Evolutionary conservation across 2,329 filamentous ascomycete genomes (phyloP), one percentile per base, ranked within the genome.

Genomic region (Monilinia polystroma): DNA sequence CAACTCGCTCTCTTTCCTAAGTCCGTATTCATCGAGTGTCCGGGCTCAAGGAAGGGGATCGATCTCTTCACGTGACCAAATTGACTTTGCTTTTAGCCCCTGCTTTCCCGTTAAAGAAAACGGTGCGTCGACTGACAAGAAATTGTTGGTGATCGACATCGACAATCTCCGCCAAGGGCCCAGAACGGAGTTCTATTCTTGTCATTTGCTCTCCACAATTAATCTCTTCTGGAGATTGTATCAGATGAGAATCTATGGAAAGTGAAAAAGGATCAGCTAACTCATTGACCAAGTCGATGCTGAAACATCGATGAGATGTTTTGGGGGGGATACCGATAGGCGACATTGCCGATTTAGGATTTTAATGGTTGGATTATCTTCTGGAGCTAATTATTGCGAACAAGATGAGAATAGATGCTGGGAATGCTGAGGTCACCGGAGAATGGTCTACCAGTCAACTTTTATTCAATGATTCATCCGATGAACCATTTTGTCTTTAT

Each of bases 281-380:
- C 11, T 43, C 43, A 47, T 18, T 20, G 16, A 47, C 43, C 43
- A 20, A 47, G 43, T 49, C 45, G 26, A 47, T 20, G 43, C 57
- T 60, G 57, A 60, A 60, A 60, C 57, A 35, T 35, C 12, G 43
- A 38, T 49, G 29, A 26, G 38, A 12, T 60, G 58, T 51, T 60
- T 59, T 23, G 38, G 58, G 58, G 58, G 8, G 58, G 16, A 45
- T 18, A 29, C 16, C 41, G 38, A 57, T 57, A 57, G 55, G 43
- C 43, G 57, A 43, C 20, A 23, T 49, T 59, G 2, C 26, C 26
- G 20, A 51, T 38, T 49, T n/a, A 7, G 3, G 43, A 45, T 2
- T 32, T 45, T 29, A 16, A 10, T 16, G 41, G 26, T 58, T 23
- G 41, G 20, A 58, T 58, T 3, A 29, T 11, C 32, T 41, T 7